These are phyloP conservation scores for Kwoniella dendrophila DNA, from an alignment of 768 basidiomycete genomes.

Conservation along the genomic window DNA sequence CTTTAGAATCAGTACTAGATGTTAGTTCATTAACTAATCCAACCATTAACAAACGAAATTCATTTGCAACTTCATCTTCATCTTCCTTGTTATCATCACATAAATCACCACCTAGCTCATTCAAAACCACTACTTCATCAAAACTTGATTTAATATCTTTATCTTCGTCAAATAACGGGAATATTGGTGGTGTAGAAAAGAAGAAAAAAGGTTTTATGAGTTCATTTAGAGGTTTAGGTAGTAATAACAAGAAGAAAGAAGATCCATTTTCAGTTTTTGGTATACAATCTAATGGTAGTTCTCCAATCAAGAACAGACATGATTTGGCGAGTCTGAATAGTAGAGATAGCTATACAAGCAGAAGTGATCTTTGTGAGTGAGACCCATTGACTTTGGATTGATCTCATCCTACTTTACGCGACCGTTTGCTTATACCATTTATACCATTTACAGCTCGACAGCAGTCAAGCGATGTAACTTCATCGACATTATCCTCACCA, in stretches of 20 bases:
- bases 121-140: background rate
- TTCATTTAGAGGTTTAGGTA: constrained; percentile 12
- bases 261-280: constrained; percentile 4
- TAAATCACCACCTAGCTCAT: constrained; percentile 4
- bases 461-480: constrained; percentile 12
- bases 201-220: constrained; percentile 27
- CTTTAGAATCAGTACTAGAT: constrained; percentile 22
- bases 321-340: constrained; percentile 12
- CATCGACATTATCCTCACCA: constrained; percentile 12
- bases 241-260: constrained; percentile 15
- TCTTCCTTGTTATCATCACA: background rate
- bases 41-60: background rate
- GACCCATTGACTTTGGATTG: too few species aligned
- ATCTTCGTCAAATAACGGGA: too few species aligned
- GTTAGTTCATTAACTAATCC: background rate
- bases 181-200: background rate
- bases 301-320: too few species aligned
- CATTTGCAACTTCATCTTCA: background rate
- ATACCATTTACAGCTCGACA: constrained; percentile 15
- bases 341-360: constrained; percentile 14
- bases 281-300: too few species aligned
- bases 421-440: background rate
- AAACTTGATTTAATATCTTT: constrained; percentile 4
- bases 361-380: constrained; percentile 21
- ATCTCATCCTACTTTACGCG: too few species aligned